Conservation (phyloP, 331 rosid species). For the Ulmus americana region DNA sequence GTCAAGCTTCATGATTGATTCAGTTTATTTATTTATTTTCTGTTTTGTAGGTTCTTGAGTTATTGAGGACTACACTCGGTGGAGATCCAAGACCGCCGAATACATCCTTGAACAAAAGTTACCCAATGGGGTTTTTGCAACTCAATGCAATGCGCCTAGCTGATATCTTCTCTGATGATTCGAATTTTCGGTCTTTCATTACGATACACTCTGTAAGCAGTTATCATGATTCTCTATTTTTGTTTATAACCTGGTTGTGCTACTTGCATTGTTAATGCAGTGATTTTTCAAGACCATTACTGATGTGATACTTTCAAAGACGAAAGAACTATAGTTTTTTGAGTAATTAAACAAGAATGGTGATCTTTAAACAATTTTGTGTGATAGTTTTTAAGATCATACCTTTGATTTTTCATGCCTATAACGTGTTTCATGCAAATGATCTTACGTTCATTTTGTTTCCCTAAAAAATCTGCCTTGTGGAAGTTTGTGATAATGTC, state of each 20-base stretch:
- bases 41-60: constrained; percentile 60
- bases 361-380: no score
- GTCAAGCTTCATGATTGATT: constrained; percentile 8
- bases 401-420: neutral
- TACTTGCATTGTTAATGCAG: neutral
- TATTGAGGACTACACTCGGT: constrained; percentile 64
- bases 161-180: constrained; percentile 91
- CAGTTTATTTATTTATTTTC: neutral
- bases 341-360: neutral
- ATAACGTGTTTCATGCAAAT: constrained; percentile 20
- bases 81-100: constrained; percentile 39
- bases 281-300: neutral
- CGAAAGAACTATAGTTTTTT: constrained; percentile 4
- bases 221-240: constrained; percentile 1
- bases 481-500: constrained; percentile 26
- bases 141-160: constrained; percentile 96
- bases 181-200: constrained; percentile 83
- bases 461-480: constrained; percentile 18
- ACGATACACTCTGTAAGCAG: constrained; percentile 64
- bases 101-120: constrained; percentile 37
- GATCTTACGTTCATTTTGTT: constrained; percentile 16
- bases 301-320: neutral
- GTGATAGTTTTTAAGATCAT: no score
- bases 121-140: constrained; percentile 78
- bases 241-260: neutral